Percentiles rank a stretch among this genome's conserved stretches.
Conservation (phyloP, 2,329 filamentous ascomycete genomes). For the Epichloe hybrida region DNA sequence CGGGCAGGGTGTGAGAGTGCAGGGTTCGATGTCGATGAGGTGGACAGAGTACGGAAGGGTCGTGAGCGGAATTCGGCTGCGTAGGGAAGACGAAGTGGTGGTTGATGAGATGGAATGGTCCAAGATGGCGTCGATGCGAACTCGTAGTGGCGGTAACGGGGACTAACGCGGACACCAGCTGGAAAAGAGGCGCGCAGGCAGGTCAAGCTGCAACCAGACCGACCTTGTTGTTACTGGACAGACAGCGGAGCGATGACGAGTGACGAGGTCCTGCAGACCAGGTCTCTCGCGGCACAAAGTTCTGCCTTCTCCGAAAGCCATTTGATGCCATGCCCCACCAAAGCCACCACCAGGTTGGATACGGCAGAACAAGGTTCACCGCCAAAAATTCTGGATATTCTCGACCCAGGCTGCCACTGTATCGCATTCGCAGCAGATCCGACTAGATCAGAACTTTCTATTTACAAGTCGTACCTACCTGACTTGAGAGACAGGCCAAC, state of each 20-base stretch:
- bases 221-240: too few species aligned
- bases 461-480: neutral
- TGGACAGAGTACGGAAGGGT: neutral
- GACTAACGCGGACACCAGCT: neutral
- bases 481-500: neutral
- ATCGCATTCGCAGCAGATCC: neutral
- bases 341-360: neutral
- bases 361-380: conserved; percentile 15
- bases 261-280: neutral
- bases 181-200: neutral
- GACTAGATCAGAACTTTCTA: neutral
- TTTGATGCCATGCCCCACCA: conserved; percentile 3
- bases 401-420: neutral
- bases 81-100: neutral
- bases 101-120: conserved; percentile 1
- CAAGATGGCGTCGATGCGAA: neutral
- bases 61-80: neutral
- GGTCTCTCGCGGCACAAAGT: neutral
- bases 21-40: neutral
- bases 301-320: neutral
- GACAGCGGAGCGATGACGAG: neutral
- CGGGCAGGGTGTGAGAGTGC: neutral
- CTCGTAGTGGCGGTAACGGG: neutral
- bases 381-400: conserved; percentile 18
- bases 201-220: neutral